Evolutionary conservation across 176 grass and related monocot genomes (phyloP).

Genomic region (Tillandsia leiboldiana): DNA sequence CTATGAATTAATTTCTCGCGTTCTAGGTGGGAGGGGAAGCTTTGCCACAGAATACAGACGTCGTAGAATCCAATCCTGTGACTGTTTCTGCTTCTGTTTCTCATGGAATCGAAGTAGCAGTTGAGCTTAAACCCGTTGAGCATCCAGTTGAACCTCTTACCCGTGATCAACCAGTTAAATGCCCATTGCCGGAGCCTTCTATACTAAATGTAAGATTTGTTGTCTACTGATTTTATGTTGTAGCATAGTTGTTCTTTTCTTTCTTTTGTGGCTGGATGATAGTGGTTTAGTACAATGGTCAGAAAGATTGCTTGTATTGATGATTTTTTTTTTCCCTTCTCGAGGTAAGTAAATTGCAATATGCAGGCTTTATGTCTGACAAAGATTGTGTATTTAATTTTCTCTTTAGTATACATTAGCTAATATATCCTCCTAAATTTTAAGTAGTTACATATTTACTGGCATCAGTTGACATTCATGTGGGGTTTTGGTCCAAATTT

Average conservation of each 20-base stretch:
- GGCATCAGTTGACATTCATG: too few relatives aligned
- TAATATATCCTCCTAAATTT: too few relatives aligned
- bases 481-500: too few relatives aligned
- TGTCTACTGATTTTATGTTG: background rate
- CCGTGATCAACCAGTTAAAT: constrained; percentile 78
- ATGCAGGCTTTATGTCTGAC: too few relatives aligned
- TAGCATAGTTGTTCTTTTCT: background rate
- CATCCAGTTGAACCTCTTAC: constrained; percentile 76
- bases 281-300: too few relatives aligned
- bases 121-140: constrained; percentile 85
- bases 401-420: too few relatives aligned
- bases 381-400: too few relatives aligned
- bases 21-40: constrained; percentile 57
- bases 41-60: constrained; percentile 30
- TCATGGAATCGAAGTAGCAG: constrained; percentile 45
- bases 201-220: constrained; percentile 62
- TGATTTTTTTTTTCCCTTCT: too few relatives aligned
- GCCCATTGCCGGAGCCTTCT: constrained; percentile 83
- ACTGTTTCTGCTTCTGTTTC: constrained; percentile 27
- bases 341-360: too few relatives aligned
- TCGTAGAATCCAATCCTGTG: constrained; percentile 20
- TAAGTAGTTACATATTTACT: too few relatives aligned
- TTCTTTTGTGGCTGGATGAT: background rate
- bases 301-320: too few relatives aligned
- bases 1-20: constrained; percentile 14